Base-by-base conservation (phyloP, 2,329 filamentous ascomycete genomes). In the Verticillium nubilum region DNA sequence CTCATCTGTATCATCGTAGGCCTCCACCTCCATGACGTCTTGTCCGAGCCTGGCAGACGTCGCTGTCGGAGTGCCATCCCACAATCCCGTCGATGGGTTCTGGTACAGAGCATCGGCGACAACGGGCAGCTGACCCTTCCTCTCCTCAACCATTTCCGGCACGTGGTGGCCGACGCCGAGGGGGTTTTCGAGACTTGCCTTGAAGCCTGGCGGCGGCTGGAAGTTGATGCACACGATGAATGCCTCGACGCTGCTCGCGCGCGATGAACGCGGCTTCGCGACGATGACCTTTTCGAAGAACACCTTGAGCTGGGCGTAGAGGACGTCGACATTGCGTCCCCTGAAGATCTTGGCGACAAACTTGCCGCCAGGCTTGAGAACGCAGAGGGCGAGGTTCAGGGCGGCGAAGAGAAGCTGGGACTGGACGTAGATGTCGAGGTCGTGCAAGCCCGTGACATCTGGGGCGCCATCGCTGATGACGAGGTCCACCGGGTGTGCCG, bases 331-430 rank as follows among this genome's bases (percentile, higher is more conserved):
- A 68, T 98, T 95, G 67, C 92, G 88, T 17, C 91, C 93, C 17
- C 95, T 81, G 78, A 99, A 99, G 62, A 99, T 97, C 79, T 99
- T 99, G 61, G 95, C 95, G 7, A 99, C 94, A 67, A 99, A 99
- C 69, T 92, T 96, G 63, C 95, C 95, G 52, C 95, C 95, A 0
- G 93, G 93, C 61, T 90, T 90, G 25, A 99, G 84, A 13, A 99
- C 92, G 70, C 94, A 96, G 13, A 97, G 85, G 0, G 95, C 92
- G 2, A 99, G 85, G 72, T 97, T 97, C 23, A 99, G 84, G 0
- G 95, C 95, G 0, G 94, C 92, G 74, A 96, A 97, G 56, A 99
- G 87, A 9, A 99, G 83, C 75, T 98, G 95, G 9, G 91, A 93
- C 76, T 99, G 95, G 19, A 99, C 91, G 75, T 99, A 99, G 66